Percentiles rank a stretch among this genome's conserved stretches.
Conservation (phyloP, 257 asterid genomes). For the Nicotiana noctiflora region DNA sequence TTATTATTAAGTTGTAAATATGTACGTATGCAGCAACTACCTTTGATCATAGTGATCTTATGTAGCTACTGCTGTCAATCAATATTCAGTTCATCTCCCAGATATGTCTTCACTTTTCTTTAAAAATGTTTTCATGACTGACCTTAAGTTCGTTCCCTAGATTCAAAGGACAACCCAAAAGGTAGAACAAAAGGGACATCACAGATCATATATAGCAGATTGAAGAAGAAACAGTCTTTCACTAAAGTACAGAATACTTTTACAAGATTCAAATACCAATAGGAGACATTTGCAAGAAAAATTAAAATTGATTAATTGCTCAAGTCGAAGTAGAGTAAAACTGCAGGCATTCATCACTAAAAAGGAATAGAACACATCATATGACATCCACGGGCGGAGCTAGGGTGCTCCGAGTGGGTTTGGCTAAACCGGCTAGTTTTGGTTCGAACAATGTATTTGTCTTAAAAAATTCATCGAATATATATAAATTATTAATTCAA, state of each 20-base stretch:
- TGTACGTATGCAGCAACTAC: not conserved
- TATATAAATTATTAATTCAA: too few species aligned
- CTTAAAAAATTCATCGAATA: too few species aligned
- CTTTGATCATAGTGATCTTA: not conserved
- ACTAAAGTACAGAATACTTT: not conserved
- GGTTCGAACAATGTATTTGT: too few species aligned
- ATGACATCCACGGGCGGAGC: too few species aligned
- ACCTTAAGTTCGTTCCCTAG: too few species aligned
- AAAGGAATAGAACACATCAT: too few species aligned
- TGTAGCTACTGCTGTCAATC: not conserved
- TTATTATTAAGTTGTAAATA: not conserved
- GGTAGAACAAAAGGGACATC: not conserved
- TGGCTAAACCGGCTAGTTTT: too few species aligned
- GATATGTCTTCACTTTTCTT: not conserved
- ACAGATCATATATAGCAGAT: not conserved
- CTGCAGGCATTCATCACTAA: too few species aligned
- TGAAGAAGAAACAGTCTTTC: not conserved
- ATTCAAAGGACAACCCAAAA: not conserved
- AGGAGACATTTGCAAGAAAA: not conserved
- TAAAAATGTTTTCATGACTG: not conserved
- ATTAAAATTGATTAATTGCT: not conserved
- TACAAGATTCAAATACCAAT: not conserved
- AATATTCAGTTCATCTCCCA: not conserved
- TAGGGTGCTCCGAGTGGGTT: too few species aligned
- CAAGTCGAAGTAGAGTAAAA: not conserved